Evolutionary conservation across 73 alveolate genomes (phyloP), one percentile per base, ranked within the genome.

Genomic region (Tetrahymena borealis): DNA sequence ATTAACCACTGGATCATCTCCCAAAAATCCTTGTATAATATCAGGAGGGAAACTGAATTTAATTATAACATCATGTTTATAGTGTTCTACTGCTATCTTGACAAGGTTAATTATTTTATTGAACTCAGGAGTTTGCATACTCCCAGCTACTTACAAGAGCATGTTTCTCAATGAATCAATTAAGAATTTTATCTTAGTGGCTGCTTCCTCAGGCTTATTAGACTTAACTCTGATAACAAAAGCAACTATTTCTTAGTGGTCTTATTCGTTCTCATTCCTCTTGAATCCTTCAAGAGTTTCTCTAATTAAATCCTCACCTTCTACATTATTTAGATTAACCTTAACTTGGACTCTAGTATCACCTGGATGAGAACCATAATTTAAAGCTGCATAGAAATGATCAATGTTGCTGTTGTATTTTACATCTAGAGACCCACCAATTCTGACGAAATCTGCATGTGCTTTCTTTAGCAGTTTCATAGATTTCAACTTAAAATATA

Each of bases 401-500:
- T 92, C 95, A 36, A 78, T 28, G 39, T 38, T 37, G 4, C 85
- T 36, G n/a, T 92, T 92, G 31, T 78, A 78, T 92, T 92, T 78
- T 28, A 78, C 38, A 60, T 92, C 95, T 24, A 92, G 93, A 20
- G 95, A 39, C 1, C 41, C 78, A 7, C 95, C 95, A 36, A 78
- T 78, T 38, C 95, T 78, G n/a, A 91, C 37, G 78, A 92, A 92
- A 13, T 92, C 93, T 35, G 91, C 78, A 78, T 92, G 60, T 6
- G 90, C 90, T 24, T 85, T 60, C 38, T 92, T 92, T 78, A 92
- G 40, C 41, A 78, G 11, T 60, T 78, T 78, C 92, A 92, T 77
- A 10, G 90, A 92, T 78, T 92, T 92, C 33, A 92, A 37, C 60
- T 92, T 92, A 36, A 35, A 77, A 92, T 39, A 78, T 2, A 92